Evolutionary conservation across 306 rosid species (phyloP).

Genomic region (Malus sylvestris): DNA sequence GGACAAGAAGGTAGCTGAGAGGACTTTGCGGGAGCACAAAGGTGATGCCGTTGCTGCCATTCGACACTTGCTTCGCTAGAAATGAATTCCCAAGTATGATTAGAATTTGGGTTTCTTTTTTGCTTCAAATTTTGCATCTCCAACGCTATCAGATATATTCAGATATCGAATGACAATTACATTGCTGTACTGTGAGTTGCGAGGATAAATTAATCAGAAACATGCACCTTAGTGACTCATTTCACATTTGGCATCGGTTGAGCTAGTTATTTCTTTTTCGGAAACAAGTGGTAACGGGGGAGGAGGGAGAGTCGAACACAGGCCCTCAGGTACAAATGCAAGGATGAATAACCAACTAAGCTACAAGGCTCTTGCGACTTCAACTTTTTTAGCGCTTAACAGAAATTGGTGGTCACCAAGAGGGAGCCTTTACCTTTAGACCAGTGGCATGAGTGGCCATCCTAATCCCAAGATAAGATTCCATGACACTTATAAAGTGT

Average conservation of each 20-base stretch:
- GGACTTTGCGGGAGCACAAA: conserved; percentile 91
- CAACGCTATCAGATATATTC: background rate
- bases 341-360: background rate
- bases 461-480: background rate
- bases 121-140: background rate
- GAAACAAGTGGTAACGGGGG: background rate
- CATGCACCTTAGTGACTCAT: background rate
- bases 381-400: too few relatives aligned
- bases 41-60: conserved; percentile 98
- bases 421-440: background rate
- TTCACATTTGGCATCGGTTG: background rate
- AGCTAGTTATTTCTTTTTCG: background rate
- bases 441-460: too few relatives aligned
- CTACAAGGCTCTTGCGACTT: too few relatives aligned
- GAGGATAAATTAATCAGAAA: background rate
- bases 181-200: background rate
- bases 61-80: conserved; percentile 60
- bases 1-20: conserved; percentile 93
- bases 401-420: background rate
- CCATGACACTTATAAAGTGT: background rate
- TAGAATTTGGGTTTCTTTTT: background rate
- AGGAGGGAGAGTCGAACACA: background rate
- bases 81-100: background rate
- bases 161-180: background rate
- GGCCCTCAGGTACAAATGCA: background rate